Conservation (phyloP, 2,329 filamentous ascomycete species). For the Ceratocystis papillata region DNA sequence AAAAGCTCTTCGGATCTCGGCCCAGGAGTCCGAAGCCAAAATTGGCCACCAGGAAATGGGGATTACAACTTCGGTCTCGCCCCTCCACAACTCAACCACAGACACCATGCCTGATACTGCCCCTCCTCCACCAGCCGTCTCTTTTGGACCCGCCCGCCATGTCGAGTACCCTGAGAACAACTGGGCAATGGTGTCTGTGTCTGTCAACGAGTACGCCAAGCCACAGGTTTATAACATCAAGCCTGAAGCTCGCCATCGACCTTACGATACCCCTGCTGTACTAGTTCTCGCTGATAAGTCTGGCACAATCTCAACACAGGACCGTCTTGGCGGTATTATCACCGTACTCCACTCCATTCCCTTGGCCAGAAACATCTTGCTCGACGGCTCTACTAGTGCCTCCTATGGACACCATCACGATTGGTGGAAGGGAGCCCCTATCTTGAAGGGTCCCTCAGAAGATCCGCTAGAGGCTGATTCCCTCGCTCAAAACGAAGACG, state of each 20-base stretch:
- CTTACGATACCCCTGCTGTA: constrained; percentile 40
- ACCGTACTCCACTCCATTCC: constrained; percentile 53
- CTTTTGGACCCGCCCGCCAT: constrained; percentile 50
- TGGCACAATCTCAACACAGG: constrained; percentile 30
- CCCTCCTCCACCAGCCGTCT: constrained; percentile 21
- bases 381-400: constrained; percentile 35
- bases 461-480: not conserved
- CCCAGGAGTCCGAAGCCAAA: constrained; percentile 19
- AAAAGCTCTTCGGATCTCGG: constrained; percentile 21
- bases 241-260: constrained; percentile 22
- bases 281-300: constrained; percentile 31
- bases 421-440: constrained; percentile 48
- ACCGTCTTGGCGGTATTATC: constrained; percentile 43
- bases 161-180: constrained; percentile 43
- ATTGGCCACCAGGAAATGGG: constrained; percentile 41
- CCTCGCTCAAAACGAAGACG: not conserved
- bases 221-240: constrained; percentile 24
- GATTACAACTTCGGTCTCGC: constrained; percentile 28
- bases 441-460: constrained; percentile 2
- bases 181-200: constrained; percentile 49
- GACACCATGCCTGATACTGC: not conserved
- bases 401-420: constrained; percentile 46
- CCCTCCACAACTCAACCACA: not conserved
- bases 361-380: constrained; percentile 44
- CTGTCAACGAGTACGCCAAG: constrained; percentile 36